Percentiles rank a stretch among this genome's conserved stretches.
phyloP scores from a whole-genome alignment of 352 stramenopile species.

The Globisporangium emineosum region DNA sequence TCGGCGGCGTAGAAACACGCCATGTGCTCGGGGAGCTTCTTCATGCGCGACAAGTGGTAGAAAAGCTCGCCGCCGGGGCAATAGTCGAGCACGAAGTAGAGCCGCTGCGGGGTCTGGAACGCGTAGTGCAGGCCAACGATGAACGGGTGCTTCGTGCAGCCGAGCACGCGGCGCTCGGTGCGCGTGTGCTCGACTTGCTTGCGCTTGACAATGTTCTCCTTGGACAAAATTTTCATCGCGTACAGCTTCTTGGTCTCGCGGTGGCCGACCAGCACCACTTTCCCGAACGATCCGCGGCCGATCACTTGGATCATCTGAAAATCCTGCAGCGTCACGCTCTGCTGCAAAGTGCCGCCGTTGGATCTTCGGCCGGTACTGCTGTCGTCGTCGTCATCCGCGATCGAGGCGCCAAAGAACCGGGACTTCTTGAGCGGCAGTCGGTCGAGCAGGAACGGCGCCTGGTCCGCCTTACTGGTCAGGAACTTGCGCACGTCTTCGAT shows the following conservation, averaged over 20 bases:
- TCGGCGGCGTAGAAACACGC: constrained; percentile 89
- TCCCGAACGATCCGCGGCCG: constrained; percentile 90
- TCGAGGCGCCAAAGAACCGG: constrained; percentile 62
- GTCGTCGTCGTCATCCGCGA: constrained; percentile 58
- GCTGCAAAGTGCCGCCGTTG: constrained; percentile 23
- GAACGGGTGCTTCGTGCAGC: constrained; percentile 81
- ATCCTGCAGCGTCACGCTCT: constrained; percentile 59
- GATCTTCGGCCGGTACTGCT: constrained; percentile 11
- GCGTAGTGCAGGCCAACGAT: constrained; percentile 88
- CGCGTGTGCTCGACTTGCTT: constrained; percentile 90
- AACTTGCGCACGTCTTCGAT: constrained; percentile 79
- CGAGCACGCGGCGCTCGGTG: constrained; percentile 81
- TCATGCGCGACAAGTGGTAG: constrained; percentile 85
- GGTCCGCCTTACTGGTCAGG: constrained; percentile 77
- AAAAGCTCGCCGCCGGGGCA: constrained; percentile 87
- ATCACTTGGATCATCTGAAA: constrained; percentile 89
- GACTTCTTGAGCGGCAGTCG: constrained; percentile 57
- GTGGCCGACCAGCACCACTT: constrained; percentile 85
- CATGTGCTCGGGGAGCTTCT: constrained; percentile 85
- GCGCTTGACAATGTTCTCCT: constrained; percentile 87
- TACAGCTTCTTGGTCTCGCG: constrained; percentile 87
- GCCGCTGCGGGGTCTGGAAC: constrained; percentile 84
- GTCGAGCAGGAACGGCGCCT: constrained; percentile 73
- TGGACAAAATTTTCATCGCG: constrained; percentile 92
- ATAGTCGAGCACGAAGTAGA: constrained; percentile 97